Evolutionary conservation across 2,329 filamentous ascomycete species (phyloP).

Genomic region (Blumeria hordei): DNA sequence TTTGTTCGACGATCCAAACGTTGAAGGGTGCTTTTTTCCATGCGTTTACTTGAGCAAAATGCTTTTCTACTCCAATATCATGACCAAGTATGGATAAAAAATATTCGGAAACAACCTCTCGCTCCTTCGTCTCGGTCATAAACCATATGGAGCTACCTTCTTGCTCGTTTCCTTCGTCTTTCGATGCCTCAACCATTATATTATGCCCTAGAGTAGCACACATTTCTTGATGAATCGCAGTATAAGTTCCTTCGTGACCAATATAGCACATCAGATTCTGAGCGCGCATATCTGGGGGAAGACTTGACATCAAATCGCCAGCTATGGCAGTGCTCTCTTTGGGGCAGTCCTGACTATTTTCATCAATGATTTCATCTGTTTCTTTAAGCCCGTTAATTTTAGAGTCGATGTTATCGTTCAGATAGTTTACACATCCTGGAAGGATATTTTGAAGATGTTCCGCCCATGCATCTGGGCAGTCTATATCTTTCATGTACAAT

Average conservation of each 20-base stretch:
- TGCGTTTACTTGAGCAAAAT: constrained; percentile 85
- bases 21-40: constrained; percentile 90
- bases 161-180: constrained; percentile 46
- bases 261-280: constrained; percentile 98
- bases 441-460: constrained; percentile 55
- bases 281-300: constrained; percentile 69
- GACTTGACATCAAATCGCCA: constrained; percentile 84
- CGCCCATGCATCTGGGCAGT: constrained; percentile 74
- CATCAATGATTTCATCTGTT: constrained; percentile 5
- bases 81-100: constrained; percentile 84
- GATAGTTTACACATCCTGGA: constrained; percentile 64
- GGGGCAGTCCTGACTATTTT: constrained; percentile 24
- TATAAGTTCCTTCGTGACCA: constrained; percentile 92
- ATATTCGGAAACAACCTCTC: constrained; percentile 75
- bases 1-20: constrained; percentile 81
- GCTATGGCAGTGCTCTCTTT: constrained; percentile 32
- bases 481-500: constrained; percentile 90
- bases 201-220: constrained; percentile 90
- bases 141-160: constrained; percentile 91
- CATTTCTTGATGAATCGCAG: constrained; percentile 90
- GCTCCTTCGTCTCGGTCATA: constrained; percentile 91
- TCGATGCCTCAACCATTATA: constrained; percentile 88
- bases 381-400: constrained; percentile 19
- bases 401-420: constrained; percentile 54
- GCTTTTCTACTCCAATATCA: constrained; percentile 88